Evolutionary conservation across 805 yeast species (phyloP).

Genomic region (Wickerhamiella cacticola): DNA sequence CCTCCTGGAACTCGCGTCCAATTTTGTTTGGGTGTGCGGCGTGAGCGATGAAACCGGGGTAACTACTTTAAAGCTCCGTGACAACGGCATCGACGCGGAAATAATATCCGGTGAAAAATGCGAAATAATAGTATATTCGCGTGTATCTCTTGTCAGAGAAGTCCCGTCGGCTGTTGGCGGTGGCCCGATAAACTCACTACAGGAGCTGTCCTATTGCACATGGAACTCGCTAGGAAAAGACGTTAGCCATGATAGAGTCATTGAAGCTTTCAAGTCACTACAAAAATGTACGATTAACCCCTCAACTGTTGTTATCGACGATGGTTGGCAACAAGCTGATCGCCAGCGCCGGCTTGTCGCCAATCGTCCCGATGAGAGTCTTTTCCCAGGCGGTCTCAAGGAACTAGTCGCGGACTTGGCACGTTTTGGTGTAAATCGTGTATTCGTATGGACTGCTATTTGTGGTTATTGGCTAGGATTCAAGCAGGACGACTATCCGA

Average conservation of each 20-base stretch:
- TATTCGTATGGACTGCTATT: slow-evolving; percentile 28
- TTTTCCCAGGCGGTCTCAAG: slow-evolving; percentile 26
- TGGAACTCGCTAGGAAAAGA: slow-evolving; percentile 26
- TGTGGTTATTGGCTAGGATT: slow-evolving; percentile 28
- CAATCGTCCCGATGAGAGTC: slow-evolving; percentile 20
- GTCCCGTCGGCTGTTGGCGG: not conserved
- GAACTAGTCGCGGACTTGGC: slow-evolving; percentile 21
- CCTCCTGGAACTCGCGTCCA: not conserved
- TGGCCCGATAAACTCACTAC: slow-evolving; percentile 19
- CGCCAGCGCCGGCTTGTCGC: slow-evolving; percentile 20
- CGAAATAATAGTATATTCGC: not conserved
- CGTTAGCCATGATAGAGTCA: slow-evolving; percentile 19
- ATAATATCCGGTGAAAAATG: not conserved
- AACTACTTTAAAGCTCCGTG: not conserved
- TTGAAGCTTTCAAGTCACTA: slow-evolving; percentile 21
- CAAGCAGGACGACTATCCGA: slow-evolving; percentile 3
- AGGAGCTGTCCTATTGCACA: slow-evolving; percentile 27
- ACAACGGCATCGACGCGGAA: not conserved
- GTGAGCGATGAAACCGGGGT: not conserved
- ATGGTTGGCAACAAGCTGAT: slow-evolving; percentile 27
- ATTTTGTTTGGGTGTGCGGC: not conserved
- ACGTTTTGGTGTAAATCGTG: slow-evolving; percentile 21
- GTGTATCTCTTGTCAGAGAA: not conserved
- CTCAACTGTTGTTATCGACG: slow-evolving; percentile 24
- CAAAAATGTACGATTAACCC: slow-evolving; percentile 20